Conservation (phyloP, 441 rosid species). For the Jatropha multifida region DNA sequence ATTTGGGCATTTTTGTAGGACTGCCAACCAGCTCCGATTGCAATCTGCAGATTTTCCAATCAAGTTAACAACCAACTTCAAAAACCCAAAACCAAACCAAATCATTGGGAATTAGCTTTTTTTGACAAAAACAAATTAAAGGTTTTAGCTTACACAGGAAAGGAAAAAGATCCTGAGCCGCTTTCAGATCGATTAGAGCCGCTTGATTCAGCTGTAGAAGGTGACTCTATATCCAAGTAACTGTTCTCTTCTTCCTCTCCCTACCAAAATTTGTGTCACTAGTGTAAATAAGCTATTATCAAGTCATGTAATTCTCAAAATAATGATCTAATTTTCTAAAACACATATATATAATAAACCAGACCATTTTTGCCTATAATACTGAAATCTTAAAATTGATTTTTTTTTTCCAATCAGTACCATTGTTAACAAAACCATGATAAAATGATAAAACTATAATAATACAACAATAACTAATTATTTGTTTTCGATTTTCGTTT, state of each 20-base stretch:
- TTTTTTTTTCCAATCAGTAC: neutral
- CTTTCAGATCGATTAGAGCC: slow-evolving; percentile 52
- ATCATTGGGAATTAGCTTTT: too few relatives aligned
- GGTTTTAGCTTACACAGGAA: slow-evolving; percentile 58
- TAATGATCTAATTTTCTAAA: too few relatives aligned
- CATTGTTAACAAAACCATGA: neutral
- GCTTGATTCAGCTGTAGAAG: slow-evolving; percentile 30
- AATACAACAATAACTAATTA: too few relatives aligned
- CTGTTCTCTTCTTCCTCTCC: slow-evolving; percentile 25
- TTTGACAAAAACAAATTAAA: neutral
- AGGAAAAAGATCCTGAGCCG: slow-evolving; percentile 68
- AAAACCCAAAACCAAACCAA: neutral
- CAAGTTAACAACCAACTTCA: neutral
- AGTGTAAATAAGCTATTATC: too few relatives aligned
- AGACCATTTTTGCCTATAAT: too few relatives aligned
- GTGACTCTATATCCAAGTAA: slow-evolving; percentile 17
- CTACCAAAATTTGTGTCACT: slow-evolving; percentile 14
- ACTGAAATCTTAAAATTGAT: neutral
- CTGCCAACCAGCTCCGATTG: slow-evolving; percentile 69
- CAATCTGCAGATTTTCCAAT: slow-evolving; percentile 47
- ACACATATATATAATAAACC: too few relatives aligned
- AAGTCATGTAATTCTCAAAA: too few relatives aligned
- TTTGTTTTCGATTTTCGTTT: too few relatives aligned
- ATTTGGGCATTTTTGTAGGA: slow-evolving; percentile 71
- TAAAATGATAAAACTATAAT: neutral